Evolutionary conservation across 202 grass and related monocot genomes (phyloP).

Genomic region (Digitaria exilis): DNA sequence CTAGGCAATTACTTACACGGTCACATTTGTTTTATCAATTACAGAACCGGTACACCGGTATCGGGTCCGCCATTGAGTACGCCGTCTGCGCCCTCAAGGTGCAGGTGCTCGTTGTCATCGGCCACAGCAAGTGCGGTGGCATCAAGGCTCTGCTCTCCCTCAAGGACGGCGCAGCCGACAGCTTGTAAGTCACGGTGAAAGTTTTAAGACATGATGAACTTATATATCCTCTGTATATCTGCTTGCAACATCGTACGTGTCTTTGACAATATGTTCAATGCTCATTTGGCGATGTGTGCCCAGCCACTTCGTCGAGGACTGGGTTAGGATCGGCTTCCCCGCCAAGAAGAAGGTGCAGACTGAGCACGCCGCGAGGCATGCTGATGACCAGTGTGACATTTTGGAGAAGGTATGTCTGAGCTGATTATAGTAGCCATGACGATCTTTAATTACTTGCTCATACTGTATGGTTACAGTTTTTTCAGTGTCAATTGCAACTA

Average conservation of each 20-base stretch:
- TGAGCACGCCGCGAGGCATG: neutral
- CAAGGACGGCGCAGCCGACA: slow-evolving; percentile 58
- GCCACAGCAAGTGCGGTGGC: slow-evolving; percentile 94
- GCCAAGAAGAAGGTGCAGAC: slow-evolving; percentile 68
- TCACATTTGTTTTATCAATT: neutral
- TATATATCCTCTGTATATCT: neutral
- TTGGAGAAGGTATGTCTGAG: slow-evolving; percentile 61
- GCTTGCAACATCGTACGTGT: neutral
- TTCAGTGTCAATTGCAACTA: neutral
- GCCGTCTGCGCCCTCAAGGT: slow-evolving; percentile 86
- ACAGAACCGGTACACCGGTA: slow-evolving; percentile 65
- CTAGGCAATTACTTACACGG: neutral
- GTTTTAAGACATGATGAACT: neutral
- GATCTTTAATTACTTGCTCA: neutral
- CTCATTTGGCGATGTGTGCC: neutral
- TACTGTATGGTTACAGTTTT: neutral
- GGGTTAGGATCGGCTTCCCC: slow-evolving; percentile 66
- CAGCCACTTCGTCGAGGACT: slow-evolving; percentile 94
- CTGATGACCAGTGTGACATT: slow-evolving; percentile 60
- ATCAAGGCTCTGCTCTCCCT: slow-evolving; percentile 84
- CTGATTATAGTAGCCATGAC: neutral
- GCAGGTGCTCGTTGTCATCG: slow-evolving; percentile 72
- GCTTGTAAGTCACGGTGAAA: slow-evolving; percentile 51
- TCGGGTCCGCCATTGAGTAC: slow-evolving; percentile 84
- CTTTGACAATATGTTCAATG: neutral